These are phyloP conservation scores for Heliosperma pusillum DNA, from an alignment of 148 eudicot genomes.

Conservation along the genomic window DNA sequence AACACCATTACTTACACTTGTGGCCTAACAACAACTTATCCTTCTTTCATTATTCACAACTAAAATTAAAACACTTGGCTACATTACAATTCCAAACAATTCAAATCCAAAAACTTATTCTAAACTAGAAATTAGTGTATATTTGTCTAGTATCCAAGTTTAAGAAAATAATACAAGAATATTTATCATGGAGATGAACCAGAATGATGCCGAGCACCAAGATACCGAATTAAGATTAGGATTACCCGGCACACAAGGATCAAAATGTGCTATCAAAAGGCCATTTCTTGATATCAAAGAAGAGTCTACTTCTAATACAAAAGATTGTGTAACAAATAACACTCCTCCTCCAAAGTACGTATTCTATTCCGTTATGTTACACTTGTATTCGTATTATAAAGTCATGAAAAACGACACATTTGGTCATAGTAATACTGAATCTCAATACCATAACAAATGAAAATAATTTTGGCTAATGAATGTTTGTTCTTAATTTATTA, in stretches of 20 bases:
- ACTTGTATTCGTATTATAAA: not conserved
- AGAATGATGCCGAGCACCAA: slow-evolving; percentile 22
- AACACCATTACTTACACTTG: not conserved
- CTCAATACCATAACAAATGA: too few species aligned
- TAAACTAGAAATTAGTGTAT: not conserved
- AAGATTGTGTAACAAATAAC: not conserved
- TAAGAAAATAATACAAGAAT: too few species aligned
- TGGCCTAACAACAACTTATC: slow-evolving; percentile 3
- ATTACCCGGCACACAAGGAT: slow-evolving; percentile 26
- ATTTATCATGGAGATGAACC: slow-evolving; percentile 31
- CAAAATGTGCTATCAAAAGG: slow-evolving; percentile 23
- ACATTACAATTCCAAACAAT: not conserved
- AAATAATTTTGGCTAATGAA: not conserved
- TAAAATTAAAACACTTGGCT: not conserved
- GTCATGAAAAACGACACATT: too few species aligned
- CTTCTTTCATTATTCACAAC: not conserved
- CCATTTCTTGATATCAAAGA: slow-evolving; percentile 21
- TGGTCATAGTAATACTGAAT: too few species aligned
- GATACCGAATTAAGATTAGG: slow-evolving; percentile 42
- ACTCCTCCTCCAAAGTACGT: slow-evolving; percentile 35
- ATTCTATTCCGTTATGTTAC: not conserved
- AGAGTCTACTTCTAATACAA: slow-evolving; percentile 27
- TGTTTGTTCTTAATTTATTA: not conserved
- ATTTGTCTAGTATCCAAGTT: too few species aligned
- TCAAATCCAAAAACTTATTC: not conserved